A percentile compares a stretch with the other conserved stretches of the same genome.
These are phyloP conservation scores for Trichophyton rubrum DNA, from an alignment of 2,329 filamentous ascomycete genomes.

Conservation along the genomic window DNA sequence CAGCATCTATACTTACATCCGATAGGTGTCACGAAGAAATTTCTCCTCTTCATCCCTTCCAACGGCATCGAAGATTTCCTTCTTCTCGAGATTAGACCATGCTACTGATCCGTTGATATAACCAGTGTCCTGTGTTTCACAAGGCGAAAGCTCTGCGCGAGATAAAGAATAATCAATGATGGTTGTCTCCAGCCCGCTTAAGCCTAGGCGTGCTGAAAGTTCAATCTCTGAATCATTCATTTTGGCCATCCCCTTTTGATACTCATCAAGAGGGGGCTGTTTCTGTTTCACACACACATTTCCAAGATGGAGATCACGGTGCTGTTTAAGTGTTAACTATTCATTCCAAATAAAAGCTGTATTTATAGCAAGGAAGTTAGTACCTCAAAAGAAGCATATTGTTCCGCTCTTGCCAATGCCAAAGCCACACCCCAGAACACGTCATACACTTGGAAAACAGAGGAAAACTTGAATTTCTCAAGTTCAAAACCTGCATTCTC, in stretches of 20 bases:
- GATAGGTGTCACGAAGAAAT: conserved; percentile 30
- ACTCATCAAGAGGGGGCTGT: conserved; percentile 5
- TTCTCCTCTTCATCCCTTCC: conserved; percentile 31
- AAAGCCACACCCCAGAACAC: conserved; percentile 56
- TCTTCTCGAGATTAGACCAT: conserved; percentile 33
- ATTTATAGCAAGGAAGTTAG: background rate
- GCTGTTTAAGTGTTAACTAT: conserved; percentile 24
- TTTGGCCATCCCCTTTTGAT: background rate
- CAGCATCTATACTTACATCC: conserved; percentile 24
- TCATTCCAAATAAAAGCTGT: conserved; percentile 10
- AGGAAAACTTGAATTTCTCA: conserved; percentile 33
- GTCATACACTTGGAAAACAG: conserved; percentile 44
- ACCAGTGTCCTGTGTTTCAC: conserved; percentile 10
- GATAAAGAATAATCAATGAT: conserved; percentile 58
- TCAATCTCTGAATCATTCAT: background rate
- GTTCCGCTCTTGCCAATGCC: conserved; percentile 49
- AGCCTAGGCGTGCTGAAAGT: conserved; percentile 32
- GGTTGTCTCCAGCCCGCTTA: conserved; percentile 47
- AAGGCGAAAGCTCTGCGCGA: conserved; percentile 39
- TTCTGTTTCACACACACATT: conserved; percentile 47
- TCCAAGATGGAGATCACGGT: conserved; percentile 54
- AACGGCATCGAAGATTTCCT: conserved; percentile 32
- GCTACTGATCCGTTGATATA: conserved; percentile 23
- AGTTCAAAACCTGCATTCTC: conserved; percentile 51
- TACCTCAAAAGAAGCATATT: conserved; percentile 47